These are phyloP conservation scores for Xylaria sp. DNA, from an alignment of 2,329 filamentous ascomycete species.

Conservation along the genomic window DNA sequence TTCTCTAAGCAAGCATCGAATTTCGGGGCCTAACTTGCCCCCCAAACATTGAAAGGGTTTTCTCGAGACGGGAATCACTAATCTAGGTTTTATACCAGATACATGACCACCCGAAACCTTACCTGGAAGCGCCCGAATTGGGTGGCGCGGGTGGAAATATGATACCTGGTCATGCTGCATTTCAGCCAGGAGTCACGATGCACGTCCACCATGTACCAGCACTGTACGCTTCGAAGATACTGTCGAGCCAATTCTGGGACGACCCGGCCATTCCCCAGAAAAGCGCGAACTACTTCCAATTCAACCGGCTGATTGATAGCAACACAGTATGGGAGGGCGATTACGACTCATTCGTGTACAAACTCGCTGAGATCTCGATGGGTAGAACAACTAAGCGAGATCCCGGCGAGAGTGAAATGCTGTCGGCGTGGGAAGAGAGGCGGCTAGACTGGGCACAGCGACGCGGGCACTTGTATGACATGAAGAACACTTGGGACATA, in stretches of 20 bases:
- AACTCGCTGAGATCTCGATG: not conserved
- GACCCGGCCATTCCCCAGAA: constrained; percentile 12
- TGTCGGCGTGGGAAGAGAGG: constrained; percentile 1
- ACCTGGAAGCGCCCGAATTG: no score
- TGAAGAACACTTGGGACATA: not conserved
- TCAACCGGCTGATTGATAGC: not conserved
- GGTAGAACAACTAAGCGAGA: not conserved
- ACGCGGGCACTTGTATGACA: constrained; percentile 4
- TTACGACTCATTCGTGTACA: no score
- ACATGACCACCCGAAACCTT: no score
- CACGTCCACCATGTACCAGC: not conserved
- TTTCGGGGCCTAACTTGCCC: not conserved
- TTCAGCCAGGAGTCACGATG: not conserved
- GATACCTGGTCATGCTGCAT: not conserved
- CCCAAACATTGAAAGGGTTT: not conserved
- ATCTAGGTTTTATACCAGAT: not conserved
- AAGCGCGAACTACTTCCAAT: constrained; percentile 20
- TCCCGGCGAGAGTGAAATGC: constrained; percentile 1
- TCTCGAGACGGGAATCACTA: not conserved
- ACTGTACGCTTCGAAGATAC: constrained; percentile 18
- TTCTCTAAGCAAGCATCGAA: not conserved
- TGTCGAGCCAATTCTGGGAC: constrained; percentile 28
- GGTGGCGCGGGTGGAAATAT: not conserved
- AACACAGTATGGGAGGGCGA: not conserved
- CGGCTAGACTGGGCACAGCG: not conserved